These are phyloP conservation scores for Aspergillus novoparasiticus DNA, from an alignment of 2,329 filamentous ascomycete species.

Conservation along the genomic window DNA sequence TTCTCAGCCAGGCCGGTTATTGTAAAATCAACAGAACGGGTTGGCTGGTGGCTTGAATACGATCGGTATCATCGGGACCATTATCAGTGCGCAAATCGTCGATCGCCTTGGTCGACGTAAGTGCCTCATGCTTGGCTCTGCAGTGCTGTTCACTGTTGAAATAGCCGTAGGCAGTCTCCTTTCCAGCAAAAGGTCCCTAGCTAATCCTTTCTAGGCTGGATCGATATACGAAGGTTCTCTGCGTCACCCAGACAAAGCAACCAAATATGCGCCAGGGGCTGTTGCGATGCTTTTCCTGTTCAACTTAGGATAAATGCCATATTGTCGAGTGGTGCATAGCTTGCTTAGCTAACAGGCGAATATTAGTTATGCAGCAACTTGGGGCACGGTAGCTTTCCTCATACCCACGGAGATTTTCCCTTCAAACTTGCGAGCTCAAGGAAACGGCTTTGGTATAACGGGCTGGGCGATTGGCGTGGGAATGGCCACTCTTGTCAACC, in stretches of 20 bases:
- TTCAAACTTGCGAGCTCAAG: constrained; percentile 59
- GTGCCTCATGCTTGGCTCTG: constrained; percentile 46
- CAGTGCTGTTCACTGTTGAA: constrained; percentile 45
- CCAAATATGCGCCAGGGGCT: constrained; percentile 48
- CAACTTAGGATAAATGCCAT: constrained; percentile 26
- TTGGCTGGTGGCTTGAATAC: constrained; percentile 56
- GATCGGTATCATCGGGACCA: constrained; percentile 55
- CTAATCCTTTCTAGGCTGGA: constrained; percentile 32
- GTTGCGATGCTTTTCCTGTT: constrained; percentile 53
- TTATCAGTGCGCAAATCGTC: constrained; percentile 55
- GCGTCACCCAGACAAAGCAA: constrained; percentile 37
- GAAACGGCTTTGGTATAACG: constrained; percentile 61
- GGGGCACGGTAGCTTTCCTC: constrained; percentile 55
- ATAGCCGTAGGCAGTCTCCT: constrained; percentile 35
- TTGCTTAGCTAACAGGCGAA: neutral
- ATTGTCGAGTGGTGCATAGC: neutral
- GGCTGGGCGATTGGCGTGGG: constrained; percentile 63
- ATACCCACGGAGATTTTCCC: constrained; percentile 61
- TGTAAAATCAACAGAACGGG: constrained; percentile 46
- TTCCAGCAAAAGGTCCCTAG: too few species aligned
- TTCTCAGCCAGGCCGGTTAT: constrained; percentile 35
- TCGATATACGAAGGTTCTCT: constrained; percentile 47
- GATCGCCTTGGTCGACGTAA: constrained; percentile 51
- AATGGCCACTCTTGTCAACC: constrained; percentile 55
- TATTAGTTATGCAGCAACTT: constrained; percentile 51